Conservation (phyloP, 257 asterid genomes). For the Cordia subcordata region DNA sequence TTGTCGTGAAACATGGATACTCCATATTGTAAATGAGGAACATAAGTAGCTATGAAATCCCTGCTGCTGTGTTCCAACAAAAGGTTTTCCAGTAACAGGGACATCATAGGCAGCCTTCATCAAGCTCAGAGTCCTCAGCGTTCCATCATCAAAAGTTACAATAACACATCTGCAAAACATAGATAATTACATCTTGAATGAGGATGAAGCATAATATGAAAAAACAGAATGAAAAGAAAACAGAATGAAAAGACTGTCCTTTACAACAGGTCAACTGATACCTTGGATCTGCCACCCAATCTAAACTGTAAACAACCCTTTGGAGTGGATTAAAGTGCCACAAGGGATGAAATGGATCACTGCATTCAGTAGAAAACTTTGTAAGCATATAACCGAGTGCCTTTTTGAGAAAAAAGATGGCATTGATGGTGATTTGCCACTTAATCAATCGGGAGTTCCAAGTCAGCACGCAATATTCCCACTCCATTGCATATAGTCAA, state of each 20-base stretch:
- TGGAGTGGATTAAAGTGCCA: slow-evolving; percentile 57
- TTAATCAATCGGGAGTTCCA: too few species aligned
- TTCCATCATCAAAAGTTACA: slow-evolving; percentile 75
- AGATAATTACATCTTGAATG: slow-evolving; percentile 16
- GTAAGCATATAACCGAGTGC: not conserved
- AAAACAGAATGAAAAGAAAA: slow-evolving; percentile 1
- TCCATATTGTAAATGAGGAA: slow-evolving; percentile 69
- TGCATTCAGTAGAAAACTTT: slow-evolving; percentile 25
- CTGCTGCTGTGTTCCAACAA: slow-evolving; percentile 32
- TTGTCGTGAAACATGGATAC: slow-evolving; percentile 57
- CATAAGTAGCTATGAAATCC: slow-evolving; percentile 61
- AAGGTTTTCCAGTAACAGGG: slow-evolving; percentile 55
- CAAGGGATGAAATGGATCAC: slow-evolving; percentile 90
- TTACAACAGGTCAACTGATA: slow-evolving; percentile 22
- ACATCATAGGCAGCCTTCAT: slow-evolving; percentile 52
- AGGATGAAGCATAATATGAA: slow-evolving; percentile 8
- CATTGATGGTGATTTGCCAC: not conserved
- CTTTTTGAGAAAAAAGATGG: not conserved
- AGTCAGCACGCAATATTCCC: too few species aligned
- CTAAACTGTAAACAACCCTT: slow-evolving; percentile 51
- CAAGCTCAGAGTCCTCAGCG: slow-evolving; percentile 62
- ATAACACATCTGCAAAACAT: slow-evolving; percentile 51
- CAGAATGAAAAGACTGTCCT: not conserved
- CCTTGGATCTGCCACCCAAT: slow-evolving; percentile 89
- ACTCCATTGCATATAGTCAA: too few species aligned